phyloP scores from a whole-genome alignment of 129 eudicot species.

The Helianthus annuus region HanXRQr2.0-SUNRISE NC_035434.2:150044293-150044792 shows the following conservation, averaged over 20 bases:
- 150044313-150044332: no score
- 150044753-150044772: no score
- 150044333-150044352: no score
- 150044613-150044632: not conserved
- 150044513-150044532: constrained; percentile 1
- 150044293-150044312: no score
- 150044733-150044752: no score
- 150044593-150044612: not conserved
- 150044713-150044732: no score
- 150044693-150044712: no score
- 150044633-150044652: not conserved
- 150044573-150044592: not conserved
- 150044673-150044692: not conserved
- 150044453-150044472: not conserved
- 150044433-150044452: no score
- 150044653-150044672: not conserved
- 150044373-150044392: no score
- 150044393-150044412: constrained; percentile 1
- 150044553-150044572: no score
- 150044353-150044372: no score
- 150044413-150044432: constrained; percentile 1
- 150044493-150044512: not conserved
- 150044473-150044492: not conserved
- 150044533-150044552: not conserved
- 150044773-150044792: no score